Percentiles rank a stretch among this genome's conserved stretches.
These are phyloP conservation scores for Phyllosticta citribraziliensis DNA, from an alignment of 2,329 filamentous ascomycete genomes.

Conservation along the genomic window DNA sequence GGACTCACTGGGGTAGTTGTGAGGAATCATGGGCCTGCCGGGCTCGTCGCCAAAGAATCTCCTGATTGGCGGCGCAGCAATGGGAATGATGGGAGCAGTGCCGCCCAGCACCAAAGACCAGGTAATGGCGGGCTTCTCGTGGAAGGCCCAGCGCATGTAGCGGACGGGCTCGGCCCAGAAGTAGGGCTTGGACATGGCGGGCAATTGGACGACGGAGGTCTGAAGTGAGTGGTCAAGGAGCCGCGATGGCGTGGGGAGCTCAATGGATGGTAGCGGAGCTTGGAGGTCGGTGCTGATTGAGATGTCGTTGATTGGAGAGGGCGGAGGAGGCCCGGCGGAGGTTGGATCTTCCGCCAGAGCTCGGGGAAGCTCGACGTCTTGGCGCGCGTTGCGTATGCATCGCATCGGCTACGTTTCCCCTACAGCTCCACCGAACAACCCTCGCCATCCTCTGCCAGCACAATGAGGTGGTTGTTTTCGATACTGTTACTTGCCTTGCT, in stretches of 20 bases:
- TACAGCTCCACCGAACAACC: slow-evolving; percentile 15
- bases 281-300: slow-evolving; percentile 2
- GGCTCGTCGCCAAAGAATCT: slow-evolving; percentile 59
- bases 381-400: slow-evolving; percentile 15
- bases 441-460: slow-evolving; percentile 23
- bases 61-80: slow-evolving; percentile 65
- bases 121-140: slow-evolving; percentile 85
- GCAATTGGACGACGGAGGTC: slow-evolving; percentile 4
- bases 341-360: slow-evolving; percentile 9
- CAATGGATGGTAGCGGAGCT: not conserved
- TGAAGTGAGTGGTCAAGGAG: not conserved
- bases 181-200: slow-evolving; percentile 57
- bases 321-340: not conserved
- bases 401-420: slow-evolving; percentile 27
- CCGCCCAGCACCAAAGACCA: slow-evolving; percentile 69
- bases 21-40: slow-evolving; percentile 59
- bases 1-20: slow-evolving; percentile 84
- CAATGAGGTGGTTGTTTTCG: slow-evolving; percentile 67
- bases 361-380: slow-evolving; percentile 17
- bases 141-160: slow-evolving; percentile 80
- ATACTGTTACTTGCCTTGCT: slow-evolving; percentile 58
- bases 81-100: slow-evolving; percentile 60
- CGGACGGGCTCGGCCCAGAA: slow-evolving; percentile 80
- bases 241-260: not conserved
- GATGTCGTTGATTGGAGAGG: slow-evolving; percentile 2